Conservation (phyloP, 306 rosid species). For the Amphicarpaea edgeworthii region DNA sequence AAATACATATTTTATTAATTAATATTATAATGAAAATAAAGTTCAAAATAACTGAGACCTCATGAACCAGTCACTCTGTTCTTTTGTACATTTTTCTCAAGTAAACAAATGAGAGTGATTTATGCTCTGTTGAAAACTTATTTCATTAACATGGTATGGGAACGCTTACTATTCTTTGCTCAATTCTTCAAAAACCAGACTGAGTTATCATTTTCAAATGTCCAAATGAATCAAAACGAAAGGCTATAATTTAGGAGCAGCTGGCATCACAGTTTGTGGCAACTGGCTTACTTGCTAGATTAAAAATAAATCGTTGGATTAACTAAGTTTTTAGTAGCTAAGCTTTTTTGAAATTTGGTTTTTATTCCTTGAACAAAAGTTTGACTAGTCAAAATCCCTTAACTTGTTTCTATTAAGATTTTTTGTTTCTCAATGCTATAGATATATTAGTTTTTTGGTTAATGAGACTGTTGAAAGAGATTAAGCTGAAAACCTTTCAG, state of each 20-base stretch:
- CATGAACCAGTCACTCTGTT: too few species aligned
- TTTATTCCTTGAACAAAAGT: too few species aligned
- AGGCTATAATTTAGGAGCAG: background rate
- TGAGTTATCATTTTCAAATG: background rate
- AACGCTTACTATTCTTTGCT: background rate
- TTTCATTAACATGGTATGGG: too few species aligned
- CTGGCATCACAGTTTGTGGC: background rate
- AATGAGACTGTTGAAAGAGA: background rate
- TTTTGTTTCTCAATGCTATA: background rate
- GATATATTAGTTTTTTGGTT: background rate
- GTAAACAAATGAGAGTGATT: too few species aligned
- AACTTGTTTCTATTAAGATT: too few species aligned
- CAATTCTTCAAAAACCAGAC: background rate
- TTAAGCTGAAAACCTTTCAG: background rate
- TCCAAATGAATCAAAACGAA: background rate
- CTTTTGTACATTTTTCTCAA: too few species aligned
- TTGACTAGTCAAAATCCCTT: too few species aligned
- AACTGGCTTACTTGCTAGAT: background rate
- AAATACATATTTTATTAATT: too few species aligned
- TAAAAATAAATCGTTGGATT: too few species aligned
- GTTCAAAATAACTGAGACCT: background rate
- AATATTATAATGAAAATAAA: background rate
- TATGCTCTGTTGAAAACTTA: too few species aligned
- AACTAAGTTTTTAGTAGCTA: too few species aligned
- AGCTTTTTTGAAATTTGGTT: too few species aligned